Conservation (phyloP, 306 rosid genomes). For the Crataegus laevigata region DNA sequence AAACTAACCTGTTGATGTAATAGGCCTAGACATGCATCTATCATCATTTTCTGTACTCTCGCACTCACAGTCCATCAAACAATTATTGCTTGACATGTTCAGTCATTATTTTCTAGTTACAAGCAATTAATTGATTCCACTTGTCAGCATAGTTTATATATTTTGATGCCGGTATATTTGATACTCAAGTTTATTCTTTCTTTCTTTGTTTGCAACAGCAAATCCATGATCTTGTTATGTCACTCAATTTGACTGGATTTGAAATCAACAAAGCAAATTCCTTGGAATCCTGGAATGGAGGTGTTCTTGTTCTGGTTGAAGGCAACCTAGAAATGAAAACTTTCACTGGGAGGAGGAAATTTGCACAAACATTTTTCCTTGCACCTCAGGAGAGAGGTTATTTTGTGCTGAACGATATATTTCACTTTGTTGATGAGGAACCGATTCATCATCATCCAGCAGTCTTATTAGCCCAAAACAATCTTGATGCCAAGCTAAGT, state of each 20-base stretch:
- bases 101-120: neutral
- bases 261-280: conserved; percentile 85
- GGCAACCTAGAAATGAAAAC: conserved; percentile 76
- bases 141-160: neutral
- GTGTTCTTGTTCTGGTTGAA: conserved; percentile 88
- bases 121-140: neutral
- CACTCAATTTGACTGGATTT: conserved; percentile 67
- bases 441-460: conserved; percentile 64
- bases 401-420: conserved; percentile 83
- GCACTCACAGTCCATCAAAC: neutral
- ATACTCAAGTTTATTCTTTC: neutral
- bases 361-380: conserved; percentile 89
- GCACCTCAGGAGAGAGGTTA: conserved; percentile 95
- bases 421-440: conserved; percentile 80
- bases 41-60: neutral
- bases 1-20: neutral
- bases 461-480: conserved; percentile 64
- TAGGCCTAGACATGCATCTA: neutral
- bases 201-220: conserved; percentile 51
- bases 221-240: conserved; percentile 85
- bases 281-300: conserved; percentile 91
- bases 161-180: neutral
- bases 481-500: conserved; percentile 50
- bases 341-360: conserved; percentile 61
- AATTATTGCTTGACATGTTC: neutral